A percentile compares a stretch with the other conserved stretches of the same genome.
Evolutionary conservation across 805 yeast species (phyloP).

Genomic region (Lipomyces spencermartinsiae): DNA sequence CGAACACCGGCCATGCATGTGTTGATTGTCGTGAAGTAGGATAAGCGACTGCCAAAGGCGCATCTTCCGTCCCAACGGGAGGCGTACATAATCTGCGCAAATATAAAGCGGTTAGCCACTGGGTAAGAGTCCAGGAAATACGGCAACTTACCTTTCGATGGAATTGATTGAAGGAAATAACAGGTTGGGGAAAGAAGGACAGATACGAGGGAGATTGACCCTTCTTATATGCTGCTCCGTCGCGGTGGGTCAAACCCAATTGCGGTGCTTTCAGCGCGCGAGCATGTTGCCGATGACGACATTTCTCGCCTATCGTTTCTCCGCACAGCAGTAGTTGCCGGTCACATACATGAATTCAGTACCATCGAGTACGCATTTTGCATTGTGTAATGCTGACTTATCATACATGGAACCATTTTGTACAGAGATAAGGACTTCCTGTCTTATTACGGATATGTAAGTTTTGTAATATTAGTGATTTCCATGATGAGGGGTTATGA

Average conservation of each 20-base stretch:
- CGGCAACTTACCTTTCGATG: neutral
- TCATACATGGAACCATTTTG: no score
- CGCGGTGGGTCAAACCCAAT: neutral
- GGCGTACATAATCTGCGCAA: neutral
- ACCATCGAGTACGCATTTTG: no score
- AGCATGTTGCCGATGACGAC: neutral
- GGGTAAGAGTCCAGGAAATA: neutral
- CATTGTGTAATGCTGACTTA: no score
- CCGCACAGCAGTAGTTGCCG: neutral
- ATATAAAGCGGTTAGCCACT: neutral
- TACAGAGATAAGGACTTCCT: no score
- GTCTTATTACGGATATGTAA: no score
- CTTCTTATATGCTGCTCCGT: neutral
- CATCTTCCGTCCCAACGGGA: conserved; percentile 6
- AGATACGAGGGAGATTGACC: neutral
- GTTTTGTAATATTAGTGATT: no score
- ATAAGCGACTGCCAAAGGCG: conserved; percentile 4
- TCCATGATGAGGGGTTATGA: no score
- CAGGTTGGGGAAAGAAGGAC: neutral
- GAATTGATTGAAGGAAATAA: neutral
- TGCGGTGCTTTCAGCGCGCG: neutral
- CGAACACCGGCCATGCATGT: conserved; percentile 31
- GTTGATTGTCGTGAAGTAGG: neutral
- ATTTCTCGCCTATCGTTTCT: neutral
- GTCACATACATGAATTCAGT: no score